Conservation (phyloP, 805 yeast species). For the Wickerhamiella domercqiae region DNA sequence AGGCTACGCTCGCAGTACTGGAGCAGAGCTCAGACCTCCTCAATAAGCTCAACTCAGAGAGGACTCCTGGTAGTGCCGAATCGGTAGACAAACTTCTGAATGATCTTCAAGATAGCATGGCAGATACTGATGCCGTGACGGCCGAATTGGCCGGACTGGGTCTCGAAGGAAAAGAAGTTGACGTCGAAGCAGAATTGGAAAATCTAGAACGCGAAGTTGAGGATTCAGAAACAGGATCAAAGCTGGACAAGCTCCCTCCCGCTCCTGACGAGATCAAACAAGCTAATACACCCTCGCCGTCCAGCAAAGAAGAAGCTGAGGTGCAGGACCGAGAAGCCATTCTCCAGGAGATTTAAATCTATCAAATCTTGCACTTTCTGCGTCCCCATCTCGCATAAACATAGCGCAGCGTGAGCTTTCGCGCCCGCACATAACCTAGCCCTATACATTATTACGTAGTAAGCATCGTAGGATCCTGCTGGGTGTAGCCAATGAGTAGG, state of each 20-base stretch:
- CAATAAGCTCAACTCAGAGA: conserved; percentile 25
- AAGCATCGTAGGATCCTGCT: no score
- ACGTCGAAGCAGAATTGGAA: conserved; percentile 29
- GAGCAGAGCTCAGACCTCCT: conserved; percentile 26
- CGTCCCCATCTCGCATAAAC: no score
- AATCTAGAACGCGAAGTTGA: conserved; percentile 21
- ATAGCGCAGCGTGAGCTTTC: no score
- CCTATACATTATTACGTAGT: no score
- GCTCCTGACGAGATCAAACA: background rate
- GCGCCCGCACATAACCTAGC: no score
- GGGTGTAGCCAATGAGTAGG: background rate
- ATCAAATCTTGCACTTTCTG: no score
- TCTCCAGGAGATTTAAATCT: no score
- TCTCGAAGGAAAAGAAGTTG: conserved; percentile 21
- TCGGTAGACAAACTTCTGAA: conserved; percentile 29
- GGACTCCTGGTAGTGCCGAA: conserved; percentile 29
- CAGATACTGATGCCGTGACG: conserved; percentile 28
- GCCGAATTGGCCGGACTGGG: conserved; percentile 22
- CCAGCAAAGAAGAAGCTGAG: background rate
- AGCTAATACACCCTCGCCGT: background rate
- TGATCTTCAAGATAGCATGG: conserved; percentile 26
- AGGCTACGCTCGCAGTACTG: conserved; percentile 26
- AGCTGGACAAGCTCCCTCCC: conserved; percentile 1
- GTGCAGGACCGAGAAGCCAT: background rate
- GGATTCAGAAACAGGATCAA: conserved; percentile 3